phyloP scores from a whole-genome alignment of 768 basidiomycete genomes.

The Xanthoconium purpureum region DNA sequence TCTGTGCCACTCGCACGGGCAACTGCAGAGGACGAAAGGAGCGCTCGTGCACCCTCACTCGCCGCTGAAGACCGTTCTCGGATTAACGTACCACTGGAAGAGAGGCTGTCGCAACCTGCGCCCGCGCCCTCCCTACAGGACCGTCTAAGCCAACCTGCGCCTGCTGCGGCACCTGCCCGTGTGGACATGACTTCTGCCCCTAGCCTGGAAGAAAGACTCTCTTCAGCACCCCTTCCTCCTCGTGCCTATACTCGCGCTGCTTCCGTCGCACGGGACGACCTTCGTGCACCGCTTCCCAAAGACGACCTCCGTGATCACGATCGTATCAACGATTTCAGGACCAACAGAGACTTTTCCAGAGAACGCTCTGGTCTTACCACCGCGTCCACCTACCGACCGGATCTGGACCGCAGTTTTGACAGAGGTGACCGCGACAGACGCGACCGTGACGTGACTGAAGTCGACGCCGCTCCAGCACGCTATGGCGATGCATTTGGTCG shows the following conservation, averaged over 20 bases:
- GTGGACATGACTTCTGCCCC: constrained; percentile 28
- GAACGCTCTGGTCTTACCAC: constrained; percentile 25
- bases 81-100: constrained; percentile 34
- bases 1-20: constrained; percentile 14
- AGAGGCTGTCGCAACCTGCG: constrained; percentile 36
- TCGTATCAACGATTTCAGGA: constrained; percentile 23
- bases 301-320: constrained; percentile 30
- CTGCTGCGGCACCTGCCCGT: constrained; percentile 14
- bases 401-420: constrained; percentile 35
- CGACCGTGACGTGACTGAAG: constrained; percentile 37
- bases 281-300: constrained; percentile 30
- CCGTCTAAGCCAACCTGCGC: constrained; percentile 34
- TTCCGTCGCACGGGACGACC: constrained; percentile 35
- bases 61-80: constrained; percentile 29
- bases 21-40: constrained; percentile 29
- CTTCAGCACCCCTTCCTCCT: constrained; percentile 30
- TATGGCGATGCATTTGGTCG: constrained; percentile 35
- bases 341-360: constrained; percentile 35
- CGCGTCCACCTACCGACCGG: constrained; percentile 37
- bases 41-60: constrained; percentile 14
- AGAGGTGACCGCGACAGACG: constrained; percentile 34
- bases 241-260: constrained; percentile 21
- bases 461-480: constrained; percentile 33
- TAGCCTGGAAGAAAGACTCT: constrained; percentile 42
- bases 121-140: constrained; percentile 37